Evolutionary conservation across 2,329 filamentous ascomycete genomes (phyloP), one percentile per base, ranked within the genome.

Genomic region (Talaromyces funiculosus): DNA sequence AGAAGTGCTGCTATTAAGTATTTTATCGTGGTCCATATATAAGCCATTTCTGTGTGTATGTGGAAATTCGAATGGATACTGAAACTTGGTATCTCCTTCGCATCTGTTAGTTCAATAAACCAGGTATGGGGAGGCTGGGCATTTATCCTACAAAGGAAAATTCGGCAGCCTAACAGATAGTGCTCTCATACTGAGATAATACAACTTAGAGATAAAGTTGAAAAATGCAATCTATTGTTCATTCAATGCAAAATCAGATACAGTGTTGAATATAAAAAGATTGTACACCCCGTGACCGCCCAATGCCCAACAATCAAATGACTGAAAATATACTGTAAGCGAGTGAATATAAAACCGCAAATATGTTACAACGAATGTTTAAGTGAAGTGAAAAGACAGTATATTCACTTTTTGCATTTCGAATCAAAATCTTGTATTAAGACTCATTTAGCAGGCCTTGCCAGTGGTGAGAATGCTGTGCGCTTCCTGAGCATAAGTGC

Each of bases 401-500:
- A 7, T 33, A 29, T 31, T 14, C 14, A 37, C 26, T 18, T 9
- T 40, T 42, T 40, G 22, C 35, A 20, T 38, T 40, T 31, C 4
- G 9, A 10, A 47, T 26, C 16, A 9, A 8, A 10, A 14, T 55
- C 6, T 24, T 29, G 35, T 29, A 10, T 10, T n/a, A 40, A 16
- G 40, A 29, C 3, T 8, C 18, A 10, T 10, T 20, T 33, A 59
- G 60, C 60, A 62, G 33, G 40, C 37, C 35, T 26, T 42, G 31
- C 60, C 60, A 24, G 60, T 59, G 18, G 47, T 56, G 29, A 81
- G 67, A 49, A 79, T 74, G 8, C 76, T 68, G 73, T 82, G 82
- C 63, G 81, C 79, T 71, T 78, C 77, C 56, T 75, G 71, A 2
- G 75, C 72, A 69, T 80, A 84, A 20, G 73, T 71, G 51, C 73